Evolutionary conservation across 208 protist genomes (phyloP), one percentile per base, ranked within the genome.

Genomic region (Acanthamoeba castellanii): DNA sequence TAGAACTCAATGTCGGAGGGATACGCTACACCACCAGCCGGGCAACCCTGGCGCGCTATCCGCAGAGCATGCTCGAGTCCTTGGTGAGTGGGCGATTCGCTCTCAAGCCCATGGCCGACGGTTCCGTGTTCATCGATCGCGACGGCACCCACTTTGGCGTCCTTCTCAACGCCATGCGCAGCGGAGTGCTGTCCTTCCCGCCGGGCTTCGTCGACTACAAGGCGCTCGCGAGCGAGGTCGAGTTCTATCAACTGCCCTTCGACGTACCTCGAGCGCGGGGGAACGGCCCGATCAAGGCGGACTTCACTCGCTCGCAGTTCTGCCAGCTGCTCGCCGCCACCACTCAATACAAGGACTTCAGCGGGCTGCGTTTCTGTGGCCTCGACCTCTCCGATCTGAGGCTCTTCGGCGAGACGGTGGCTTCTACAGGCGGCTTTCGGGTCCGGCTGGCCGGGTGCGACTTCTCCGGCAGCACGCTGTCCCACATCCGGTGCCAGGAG

Each of bases 71-170:
- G 55, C 55, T 70, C 59, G 85, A 92, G 55, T 37, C 85, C 18
- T 16, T 92, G 30, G 22, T 92, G 42, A 61, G 42, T 34, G 85
- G 85, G 6, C 55, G 85, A 13, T 52, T 61, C 64, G 55, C 3
- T n/a, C 34, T 74, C n/a, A 45, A 45, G 85, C 1, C n/a, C 30
- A 68, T 30, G 85, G n/a, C n/a, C 9, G 85, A 92, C 59, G 85
- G 85, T n/a, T 92, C 85, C 4, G 22, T 72, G 18, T 92, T 92
- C 64, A 92, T 92, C 85, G 85, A 92, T 32, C 85, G 85, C 55
- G 85, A 92, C 42, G 42, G 42, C 30, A 92, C 85, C 7, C 85
- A 92, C 57, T 92, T 92, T 32, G 34, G 59, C 30, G 8, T 50
- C 32, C 47, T 92, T n/a, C 30, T 92, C 59, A 92, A 92, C 85